A percentile compares a stretch with the other conserved stretches of the same genome.
These are phyloP conservation scores for Geotrichum citri-aurantii DNA, from an alignment of 1,139 yeast genomes.

Conservation along the genomic window DNA sequence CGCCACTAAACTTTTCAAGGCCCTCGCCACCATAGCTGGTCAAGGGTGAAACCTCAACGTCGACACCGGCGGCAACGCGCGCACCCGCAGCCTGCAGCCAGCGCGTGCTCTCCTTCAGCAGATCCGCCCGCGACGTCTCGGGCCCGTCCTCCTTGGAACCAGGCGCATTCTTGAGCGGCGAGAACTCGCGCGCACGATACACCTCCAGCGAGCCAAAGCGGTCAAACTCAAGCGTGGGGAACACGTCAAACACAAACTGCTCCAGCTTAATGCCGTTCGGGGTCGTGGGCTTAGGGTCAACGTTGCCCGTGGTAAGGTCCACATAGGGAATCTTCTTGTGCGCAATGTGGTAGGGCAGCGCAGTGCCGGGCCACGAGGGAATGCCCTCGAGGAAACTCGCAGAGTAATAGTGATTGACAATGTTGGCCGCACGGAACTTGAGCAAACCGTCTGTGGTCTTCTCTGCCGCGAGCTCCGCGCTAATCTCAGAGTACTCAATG, in stretches of 20 bases:
- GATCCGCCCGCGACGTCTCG: conserved; percentile 65
- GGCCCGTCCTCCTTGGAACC: conserved; percentile 82
- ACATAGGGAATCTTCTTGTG: conserved; percentile 74
- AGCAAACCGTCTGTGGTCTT: conserved; percentile 53
- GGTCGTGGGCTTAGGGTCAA: conserved; percentile 50
- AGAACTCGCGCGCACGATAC: conserved; percentile 74
- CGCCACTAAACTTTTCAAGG: conserved; percentile 53
- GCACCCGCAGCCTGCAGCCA: conserved; percentile 78
- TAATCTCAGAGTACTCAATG: conserved; percentile 90
- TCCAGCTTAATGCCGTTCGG: conserved; percentile 93
- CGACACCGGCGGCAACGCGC: conserved; percentile 39
- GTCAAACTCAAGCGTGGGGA: conserved; percentile 62
- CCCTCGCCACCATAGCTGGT: conserved; percentile 87
- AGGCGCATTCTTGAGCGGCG: conserved; percentile 89
- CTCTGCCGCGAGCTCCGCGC: conserved; percentile 63
- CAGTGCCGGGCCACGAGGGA: conserved; percentile 63
- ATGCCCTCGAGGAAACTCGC: conserved; percentile 59
- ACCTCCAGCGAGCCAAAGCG: conserved; percentile 89
- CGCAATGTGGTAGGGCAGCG: conserved; percentile 89
- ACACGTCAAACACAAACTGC: conserved; percentile 95
- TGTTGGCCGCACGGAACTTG: conserved; percentile 87
- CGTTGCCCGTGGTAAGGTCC: conserved; percentile 44
- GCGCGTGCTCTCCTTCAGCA: conserved; percentile 61
- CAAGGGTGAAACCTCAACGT: conserved; percentile 73
- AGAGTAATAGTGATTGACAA: conserved; percentile 93